Evolutionary conservation across 1,284 basidiomycete species (phyloP), one percentile per base, ranked within the genome.

Genomic region (Omphalotus olearius): DNA sequence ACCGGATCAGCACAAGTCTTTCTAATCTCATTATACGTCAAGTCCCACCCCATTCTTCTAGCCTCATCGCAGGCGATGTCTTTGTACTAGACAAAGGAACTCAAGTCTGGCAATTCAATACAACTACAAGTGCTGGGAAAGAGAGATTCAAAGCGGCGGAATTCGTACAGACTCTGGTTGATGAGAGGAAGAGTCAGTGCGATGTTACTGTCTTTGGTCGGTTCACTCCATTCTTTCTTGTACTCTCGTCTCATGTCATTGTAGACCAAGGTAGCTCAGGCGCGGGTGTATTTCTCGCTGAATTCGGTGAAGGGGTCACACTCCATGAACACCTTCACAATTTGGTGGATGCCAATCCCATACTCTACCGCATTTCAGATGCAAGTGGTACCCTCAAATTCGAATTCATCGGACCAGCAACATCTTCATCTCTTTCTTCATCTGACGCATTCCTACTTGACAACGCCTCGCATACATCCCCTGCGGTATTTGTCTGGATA

Each of bases 101-200:
- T 2, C 59, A 72, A 23, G 61, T 83, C 26, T 73, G 72, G 68
- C 78, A 83, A 58, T 73, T 78, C 56, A 83, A 83, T 58, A 77
- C 78, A 16, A 73, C 71, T 54, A 64, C 65, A 2, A 79, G 79
- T 45, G 61, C 69, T 2, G 81, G 80, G 1, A 77, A 75, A 61
- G 81, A 77, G 62, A 74, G 73, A 50, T 83, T 78, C 65, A 79
- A 74, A 58, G 79, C 80, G 6, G 79, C 77, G 10, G 79, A 83
- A 60, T 82, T 83, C 63, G 75, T 73, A 6, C 72, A 72, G 57
- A 68, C 62, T 33, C 62, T 83, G n/a, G 69, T 70, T 2, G 67
- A 70, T 44, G 69, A 69, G 18, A 66, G 78, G 33, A 62, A 70
- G 53, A 69, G 73, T 25, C 66, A 68, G 45, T 69, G 69, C 56